Percentiles rank a stretch among this genome's conserved stretches.
phyloP scores from a whole-genome alignment of 1,284 basidiomycete genomes.

The Termitomyces sp. region DNA sequence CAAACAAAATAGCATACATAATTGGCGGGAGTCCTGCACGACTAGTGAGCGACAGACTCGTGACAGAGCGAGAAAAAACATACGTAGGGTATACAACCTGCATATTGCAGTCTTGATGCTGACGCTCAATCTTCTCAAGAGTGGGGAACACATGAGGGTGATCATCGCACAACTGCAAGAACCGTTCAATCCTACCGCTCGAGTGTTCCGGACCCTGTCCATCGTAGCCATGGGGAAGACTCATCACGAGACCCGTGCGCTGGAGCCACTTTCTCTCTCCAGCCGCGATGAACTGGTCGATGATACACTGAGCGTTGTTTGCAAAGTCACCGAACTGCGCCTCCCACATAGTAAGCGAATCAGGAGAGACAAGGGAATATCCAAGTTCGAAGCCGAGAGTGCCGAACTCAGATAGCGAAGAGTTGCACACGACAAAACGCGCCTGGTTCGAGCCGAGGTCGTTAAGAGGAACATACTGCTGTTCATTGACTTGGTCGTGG shows the following conservation, averaged over 20 bases:
- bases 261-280: conserved; percentile 99
- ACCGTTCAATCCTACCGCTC: conserved; percentile 92
- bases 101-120: conserved; percentile 99
- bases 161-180: conserved; percentile 97
- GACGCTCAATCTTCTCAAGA: conserved; percentile 85
- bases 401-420: conserved; percentile 94
- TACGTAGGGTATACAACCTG: conserved; percentile 95
- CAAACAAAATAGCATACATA: conserved; percentile 48
- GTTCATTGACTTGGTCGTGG: conserved; percentile 93
- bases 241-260: conserved; percentile 90
- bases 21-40: conserved; percentile 77
- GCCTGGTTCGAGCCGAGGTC: conserved; percentile 87
- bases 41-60: conserved; percentile 14
- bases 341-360: conserved; percentile 96
- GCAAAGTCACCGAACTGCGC: conserved; percentile 99
- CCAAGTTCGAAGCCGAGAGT: conserved; percentile 97
- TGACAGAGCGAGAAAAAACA: conserved; percentile 25
- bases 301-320: conserved; percentile 96
- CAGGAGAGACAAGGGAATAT: conserved; percentile 96
- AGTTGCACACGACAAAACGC: conserved; percentile 94
- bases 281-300: conserved; percentile 98
- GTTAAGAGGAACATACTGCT: conserved; percentile 87
- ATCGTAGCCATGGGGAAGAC: conserved; percentile 95
- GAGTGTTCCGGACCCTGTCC: conserved; percentile 99
- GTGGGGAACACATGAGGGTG: conserved; percentile 92